phyloP scores from a whole-genome alignment of 441 rosid species.

The Gossypium schwendimanii region DNA sequence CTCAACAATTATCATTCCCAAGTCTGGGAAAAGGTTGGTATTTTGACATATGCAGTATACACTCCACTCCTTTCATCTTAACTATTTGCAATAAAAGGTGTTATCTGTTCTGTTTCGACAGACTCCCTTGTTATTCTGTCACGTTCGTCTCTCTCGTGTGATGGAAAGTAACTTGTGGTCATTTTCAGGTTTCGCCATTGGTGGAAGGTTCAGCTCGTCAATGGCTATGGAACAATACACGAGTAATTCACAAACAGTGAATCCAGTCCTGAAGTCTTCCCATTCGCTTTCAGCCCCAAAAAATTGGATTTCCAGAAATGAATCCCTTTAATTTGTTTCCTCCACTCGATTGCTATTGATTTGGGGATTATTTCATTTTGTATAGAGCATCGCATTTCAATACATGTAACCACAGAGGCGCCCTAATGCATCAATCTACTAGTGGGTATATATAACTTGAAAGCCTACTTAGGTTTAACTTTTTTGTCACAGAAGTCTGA shows the following conservation, averaged over 20 bases:
- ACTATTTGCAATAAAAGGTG: background rate
- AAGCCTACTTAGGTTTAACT: too few species aligned
- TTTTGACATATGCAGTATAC: background rate
- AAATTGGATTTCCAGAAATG: background rate
- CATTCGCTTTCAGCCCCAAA: too few species aligned
- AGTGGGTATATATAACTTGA: too few species aligned
- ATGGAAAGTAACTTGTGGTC: background rate
- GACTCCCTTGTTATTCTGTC: background rate
- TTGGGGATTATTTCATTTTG: background rate
- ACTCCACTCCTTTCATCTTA: background rate
- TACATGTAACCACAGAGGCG: background rate
- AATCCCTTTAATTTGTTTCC: background rate
- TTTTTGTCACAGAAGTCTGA: too few species aligned
- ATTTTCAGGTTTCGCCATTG: slow-evolving; percentile 67
- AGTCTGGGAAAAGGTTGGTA: slow-evolving; percentile 82
- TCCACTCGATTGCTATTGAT: too few species aligned
- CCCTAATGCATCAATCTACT: background rate
- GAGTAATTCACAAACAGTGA: slow-evolving; percentile 42
- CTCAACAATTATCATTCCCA: slow-evolving; percentile 68
- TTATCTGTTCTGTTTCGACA: background rate
- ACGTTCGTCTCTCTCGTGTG: background rate
- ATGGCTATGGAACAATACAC: slow-evolving; percentile 86
- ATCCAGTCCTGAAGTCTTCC: background rate
- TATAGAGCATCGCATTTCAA: background rate
- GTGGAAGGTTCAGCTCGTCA: slow-evolving; percentile 59